Conservation (phyloP, 2,329 filamentous ascomycete genomes). For the Elsinoe fawcettii region DNA sequence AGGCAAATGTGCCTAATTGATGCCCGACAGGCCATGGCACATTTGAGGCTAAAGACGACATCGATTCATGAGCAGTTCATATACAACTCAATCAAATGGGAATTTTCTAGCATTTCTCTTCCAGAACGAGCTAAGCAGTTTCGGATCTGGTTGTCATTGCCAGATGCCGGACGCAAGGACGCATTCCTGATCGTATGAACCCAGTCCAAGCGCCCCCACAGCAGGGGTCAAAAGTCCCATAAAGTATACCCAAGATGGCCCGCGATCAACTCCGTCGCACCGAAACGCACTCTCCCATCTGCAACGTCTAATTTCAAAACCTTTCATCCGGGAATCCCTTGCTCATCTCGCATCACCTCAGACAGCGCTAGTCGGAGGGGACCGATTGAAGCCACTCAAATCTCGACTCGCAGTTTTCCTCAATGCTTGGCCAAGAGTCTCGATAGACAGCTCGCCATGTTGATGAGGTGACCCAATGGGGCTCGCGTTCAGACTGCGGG, state of each 20-base stretch:
- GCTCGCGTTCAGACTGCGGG: conserved; percentile 55
- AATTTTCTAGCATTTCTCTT: neutral
- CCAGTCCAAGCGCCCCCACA: conserved; percentile 12
- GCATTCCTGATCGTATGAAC: conserved; percentile 5
- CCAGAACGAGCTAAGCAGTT: neutral
- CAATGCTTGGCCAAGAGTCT: conserved; percentile 88
- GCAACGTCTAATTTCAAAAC: neutral
- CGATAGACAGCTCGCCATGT: conserved; percentile 70
- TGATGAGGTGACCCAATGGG: conserved; percentile 50
- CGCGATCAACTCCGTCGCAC: neutral
- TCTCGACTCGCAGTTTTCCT: conserved; percentile 79
- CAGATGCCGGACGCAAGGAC: conserved; percentile 13
- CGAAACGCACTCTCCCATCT: neutral
- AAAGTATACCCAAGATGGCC: neutral
- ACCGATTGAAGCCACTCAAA: conserved; percentile 41
- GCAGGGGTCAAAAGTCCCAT: neutral
- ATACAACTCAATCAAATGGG: neutral
- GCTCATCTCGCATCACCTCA: conserved; percentile 19
- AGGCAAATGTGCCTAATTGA: neutral
- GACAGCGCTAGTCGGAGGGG: conserved; percentile 20
- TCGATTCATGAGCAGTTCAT: conserved; percentile 5
- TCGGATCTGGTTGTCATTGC: neutral
- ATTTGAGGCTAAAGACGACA: neutral
- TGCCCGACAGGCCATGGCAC: neutral
- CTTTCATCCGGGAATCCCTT: neutral